Evolutionary conservation across 768 basidiomycete species (phyloP), one percentile per base, ranked within the genome.

Genomic region (Hygrocybe coccinea): DNA sequence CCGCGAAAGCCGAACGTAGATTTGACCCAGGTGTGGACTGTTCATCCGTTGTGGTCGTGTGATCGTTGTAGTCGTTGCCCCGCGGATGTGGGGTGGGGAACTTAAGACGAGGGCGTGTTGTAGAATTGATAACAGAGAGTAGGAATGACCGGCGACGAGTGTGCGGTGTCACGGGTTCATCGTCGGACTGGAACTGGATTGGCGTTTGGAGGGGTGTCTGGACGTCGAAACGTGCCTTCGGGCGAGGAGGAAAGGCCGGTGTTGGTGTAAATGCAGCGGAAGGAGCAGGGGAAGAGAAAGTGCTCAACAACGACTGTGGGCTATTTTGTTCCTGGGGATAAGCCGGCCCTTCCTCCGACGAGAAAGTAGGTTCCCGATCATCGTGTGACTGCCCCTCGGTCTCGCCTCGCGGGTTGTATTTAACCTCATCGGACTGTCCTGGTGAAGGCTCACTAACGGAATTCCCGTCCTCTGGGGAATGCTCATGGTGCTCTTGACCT

Each of bases 101-200:
- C 64, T 80, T 78, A 64, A 91, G 74, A 8, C 86, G 80, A 0
- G 90, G 89, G 33, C 89, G 84, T 3, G 87, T 74, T 1, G 86
- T 89, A 5, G 90, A 90, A 64, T 91, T 87, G 65, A 94, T 87
- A 7, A 93, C 86, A 8, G 84, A 84, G 37, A 94, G 79, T 11
- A 94, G 79, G 73, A 94, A 92, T 1, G 88, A 91, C 14, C 84
- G 82, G 38, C 88, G 83, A 57, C 87, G 84, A 11, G 84, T 81
- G 59, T 80, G 76, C 2, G 89, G 90, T 1, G 89, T 92, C 41
- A 84, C 67, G 2, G 78, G 78, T 14, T 71, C 74, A 2, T 66
- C 69, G 39, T 69, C 63, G 9, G 64, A 61, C 36, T n/a, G n/a
- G 39, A 39, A 15, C 59, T 45, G 36, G 54, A 38, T 12, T 62